Percentiles rank a stretch among this genome's conserved stretches.
Conservation (phyloP, 306 rosid genomes). For the Cucurbita maxima region DNA sequence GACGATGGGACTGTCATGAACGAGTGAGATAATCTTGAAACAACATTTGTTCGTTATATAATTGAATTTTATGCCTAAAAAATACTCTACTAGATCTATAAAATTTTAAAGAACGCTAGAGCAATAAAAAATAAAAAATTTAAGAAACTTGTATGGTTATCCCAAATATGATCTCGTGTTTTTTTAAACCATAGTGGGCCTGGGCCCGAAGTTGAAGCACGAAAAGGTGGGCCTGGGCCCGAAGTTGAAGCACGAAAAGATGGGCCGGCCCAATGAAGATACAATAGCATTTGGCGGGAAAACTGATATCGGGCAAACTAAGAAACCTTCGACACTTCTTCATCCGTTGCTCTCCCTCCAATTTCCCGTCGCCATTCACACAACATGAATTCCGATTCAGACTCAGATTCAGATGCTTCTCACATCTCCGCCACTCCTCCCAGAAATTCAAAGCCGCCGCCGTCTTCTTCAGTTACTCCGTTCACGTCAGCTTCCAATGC, state of each 20-base stretch:
- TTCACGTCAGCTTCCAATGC: slow-evolving; percentile 17
- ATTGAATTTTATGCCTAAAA: no score
- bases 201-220: background rate
- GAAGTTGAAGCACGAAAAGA: background rate
- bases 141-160: no score
- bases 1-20: slow-evolving; percentile 30
- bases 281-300: slow-evolving; percentile 1
- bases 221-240: background rate
- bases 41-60: no score
- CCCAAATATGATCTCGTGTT: no score
- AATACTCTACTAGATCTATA: no score
- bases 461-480: slow-evolving; percentile 9
- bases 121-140: no score
- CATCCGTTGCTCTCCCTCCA: slow-evolving; percentile 1
- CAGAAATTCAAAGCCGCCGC: slow-evolving; percentile 25
- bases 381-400: slow-evolving; percentile 39
- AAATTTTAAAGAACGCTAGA: no score
- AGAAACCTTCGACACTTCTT: background rate
- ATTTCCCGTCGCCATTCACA: background rate
- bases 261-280: background rate
- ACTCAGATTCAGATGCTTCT: slow-evolving; percentile 70
- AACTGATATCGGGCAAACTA: background rate
- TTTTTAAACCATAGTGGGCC: background rate
- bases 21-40: slow-evolving; percentile 17
- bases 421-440: slow-evolving; percentile 89